Evolutionary conservation across 768 basidiomycete genomes (phyloP).

Genomic region (Dacryopinax spathularia): DNA sequence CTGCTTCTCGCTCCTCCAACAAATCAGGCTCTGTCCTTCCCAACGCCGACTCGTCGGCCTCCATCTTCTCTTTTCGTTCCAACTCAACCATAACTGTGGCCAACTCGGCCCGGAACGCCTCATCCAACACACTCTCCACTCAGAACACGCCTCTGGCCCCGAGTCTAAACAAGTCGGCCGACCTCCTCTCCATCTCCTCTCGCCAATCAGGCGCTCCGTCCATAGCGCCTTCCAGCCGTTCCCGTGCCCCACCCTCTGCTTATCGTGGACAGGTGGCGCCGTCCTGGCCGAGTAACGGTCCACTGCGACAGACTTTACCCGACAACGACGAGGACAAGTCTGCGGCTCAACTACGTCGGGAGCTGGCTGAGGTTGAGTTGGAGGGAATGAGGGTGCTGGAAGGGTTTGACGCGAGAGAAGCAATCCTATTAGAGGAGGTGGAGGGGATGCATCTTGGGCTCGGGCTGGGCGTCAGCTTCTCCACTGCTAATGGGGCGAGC

Average conservation of each 20-base stretch:
- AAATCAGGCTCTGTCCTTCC: background rate
- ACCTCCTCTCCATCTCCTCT: background rate
- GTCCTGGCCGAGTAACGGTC: background rate
- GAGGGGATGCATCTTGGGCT: background rate
- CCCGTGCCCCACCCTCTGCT: background rate
- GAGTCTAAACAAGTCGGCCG: background rate
- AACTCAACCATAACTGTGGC: background rate
- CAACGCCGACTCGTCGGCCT: background rate
- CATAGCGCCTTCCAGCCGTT: background rate
- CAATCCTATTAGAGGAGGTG: background rate
- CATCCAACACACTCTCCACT: background rate
- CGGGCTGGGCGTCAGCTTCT: background rate
- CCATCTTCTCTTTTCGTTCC: background rate
- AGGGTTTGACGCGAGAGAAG: background rate
- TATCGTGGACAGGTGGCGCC: background rate
- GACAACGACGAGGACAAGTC: background rate
- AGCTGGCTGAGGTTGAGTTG: conserved; percentile 1
- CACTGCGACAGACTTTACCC: background rate
- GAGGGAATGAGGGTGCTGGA: conserved; percentile 1
- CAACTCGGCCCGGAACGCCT: background rate
- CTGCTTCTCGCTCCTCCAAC: background rate
- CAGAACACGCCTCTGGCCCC: background rate
- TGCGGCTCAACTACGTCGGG: background rate
- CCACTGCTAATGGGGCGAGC: background rate
- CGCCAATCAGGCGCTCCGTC: background rate